Percentiles rank a stretch among this genome's conserved stretches.
Evolutionary conservation across 208 protist genomes (phyloP).

Genomic region (Trypanosoma mega): DNA sequence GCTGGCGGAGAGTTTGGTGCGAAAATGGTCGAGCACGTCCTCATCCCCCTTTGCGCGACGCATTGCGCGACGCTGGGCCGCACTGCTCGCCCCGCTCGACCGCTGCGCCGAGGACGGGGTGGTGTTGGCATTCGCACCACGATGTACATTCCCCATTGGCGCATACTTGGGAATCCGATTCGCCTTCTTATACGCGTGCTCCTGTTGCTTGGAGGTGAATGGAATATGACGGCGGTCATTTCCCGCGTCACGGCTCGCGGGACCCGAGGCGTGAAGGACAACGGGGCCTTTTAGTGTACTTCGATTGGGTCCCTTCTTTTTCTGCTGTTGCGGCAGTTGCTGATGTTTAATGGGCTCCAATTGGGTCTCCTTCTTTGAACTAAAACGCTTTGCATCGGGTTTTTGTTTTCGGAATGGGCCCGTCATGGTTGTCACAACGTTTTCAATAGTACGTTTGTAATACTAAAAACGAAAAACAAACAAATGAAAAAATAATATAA

Average conservation of each 20-base stretch:
- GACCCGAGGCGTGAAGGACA: slow-evolving; percentile 45
- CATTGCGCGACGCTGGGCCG: slow-evolving; percentile 80
- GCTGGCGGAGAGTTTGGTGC: slow-evolving; percentile 78
- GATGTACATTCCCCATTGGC: too few species aligned
- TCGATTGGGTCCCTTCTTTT: slow-evolving; percentile 22
- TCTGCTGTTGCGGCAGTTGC: background rate
- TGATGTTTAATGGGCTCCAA: background rate
- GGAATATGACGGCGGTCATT: slow-evolving; percentile 78
- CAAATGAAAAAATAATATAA: too few species aligned
- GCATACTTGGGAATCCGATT: slow-evolving; percentile 57
- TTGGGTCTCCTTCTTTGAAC: too few species aligned
- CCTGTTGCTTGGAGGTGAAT: slow-evolving; percentile 57
- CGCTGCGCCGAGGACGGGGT: slow-evolving; percentile 15
- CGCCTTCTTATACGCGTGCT: slow-evolving; percentile 50
- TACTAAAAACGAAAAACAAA: too few species aligned
- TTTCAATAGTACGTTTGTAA: too few species aligned
- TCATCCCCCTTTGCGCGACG: slow-evolving; percentile 70
- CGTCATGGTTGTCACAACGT: too few species aligned
- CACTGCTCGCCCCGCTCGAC: slow-evolving; percentile 62
- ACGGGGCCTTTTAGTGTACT: slow-evolving; percentile 80
- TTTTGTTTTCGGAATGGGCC: too few species aligned
- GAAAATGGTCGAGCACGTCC: slow-evolving; percentile 81
- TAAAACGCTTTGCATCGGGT: too few species aligned
- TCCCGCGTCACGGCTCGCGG: slow-evolving; percentile 57
- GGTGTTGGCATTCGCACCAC: slow-evolving; percentile 28